Percentiles rank a stretch among this genome's conserved stretches.
phyloP scores from a whole-genome alignment of 208 protist species.

The Leishmania gerbilli region DNA sequence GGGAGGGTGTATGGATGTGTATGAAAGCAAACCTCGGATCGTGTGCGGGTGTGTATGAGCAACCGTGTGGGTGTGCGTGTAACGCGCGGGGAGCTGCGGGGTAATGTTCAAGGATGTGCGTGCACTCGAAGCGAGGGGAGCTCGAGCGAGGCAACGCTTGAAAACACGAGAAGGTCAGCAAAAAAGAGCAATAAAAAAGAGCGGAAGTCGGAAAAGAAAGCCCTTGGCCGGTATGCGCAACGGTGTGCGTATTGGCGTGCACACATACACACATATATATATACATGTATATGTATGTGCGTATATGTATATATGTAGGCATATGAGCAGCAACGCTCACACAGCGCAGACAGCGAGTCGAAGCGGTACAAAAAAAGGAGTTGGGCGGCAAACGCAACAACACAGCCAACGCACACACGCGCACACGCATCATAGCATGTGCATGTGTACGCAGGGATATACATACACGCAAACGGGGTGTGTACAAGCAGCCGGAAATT shows the following conservation, averaged over 20 bases:
- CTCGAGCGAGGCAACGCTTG: neutral
- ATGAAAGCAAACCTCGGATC: constrained; percentile 5
- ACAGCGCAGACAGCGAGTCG: neutral
- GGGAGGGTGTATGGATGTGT: neutral
- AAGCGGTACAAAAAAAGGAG: constrained; percentile 4
- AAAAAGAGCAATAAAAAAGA: constrained; percentile 3
- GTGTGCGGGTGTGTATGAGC: constrained; percentile 3
- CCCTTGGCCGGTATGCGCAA: neutral
- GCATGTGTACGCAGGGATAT: neutral
- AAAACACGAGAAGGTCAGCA: neutral
- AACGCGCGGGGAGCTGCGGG: neutral
- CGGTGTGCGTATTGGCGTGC: neutral
- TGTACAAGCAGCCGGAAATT: neutral
- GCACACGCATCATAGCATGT: neutral
- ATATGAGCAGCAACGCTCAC: neutral
- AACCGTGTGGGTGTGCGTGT: neutral
- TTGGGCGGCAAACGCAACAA: neutral
- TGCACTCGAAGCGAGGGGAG: neutral
- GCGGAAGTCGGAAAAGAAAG: constrained; percentile 1
- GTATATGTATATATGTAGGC: neutral
- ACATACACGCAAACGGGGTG: neutral
- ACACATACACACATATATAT: neutral
- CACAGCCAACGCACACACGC: neutral
- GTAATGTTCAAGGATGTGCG: neutral
- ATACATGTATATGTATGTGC: neutral